phyloP scores from a whole-genome alignment of 306 rosid genomes.

The Coriaria nepalensis region DNA sequence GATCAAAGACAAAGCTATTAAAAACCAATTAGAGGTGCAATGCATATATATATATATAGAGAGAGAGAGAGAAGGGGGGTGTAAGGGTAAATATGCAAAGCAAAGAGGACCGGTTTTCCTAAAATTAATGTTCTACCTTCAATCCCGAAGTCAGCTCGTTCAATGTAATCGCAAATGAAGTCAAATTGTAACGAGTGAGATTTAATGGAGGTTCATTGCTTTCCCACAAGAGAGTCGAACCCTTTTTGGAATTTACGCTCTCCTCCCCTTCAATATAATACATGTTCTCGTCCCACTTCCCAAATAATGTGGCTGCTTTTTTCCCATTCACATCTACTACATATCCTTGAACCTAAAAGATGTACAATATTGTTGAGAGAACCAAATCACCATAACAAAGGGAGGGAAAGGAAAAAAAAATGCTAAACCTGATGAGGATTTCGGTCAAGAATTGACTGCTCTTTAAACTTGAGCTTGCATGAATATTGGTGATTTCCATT shows the following conservation, averaged over 20 bases:
- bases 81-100: no score
- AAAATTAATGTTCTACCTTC: slow-evolving; percentile 44
- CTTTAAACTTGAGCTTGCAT: slow-evolving; percentile 79
- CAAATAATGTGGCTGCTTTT: slow-evolving; percentile 60
- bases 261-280: slow-evolving; percentile 50
- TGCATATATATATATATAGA: slow-evolving; percentile 18
- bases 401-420: no score
- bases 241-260: slow-evolving; percentile 40
- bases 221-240: slow-evolving; percentile 62
- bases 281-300: slow-evolving; percentile 91
- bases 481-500: slow-evolving; percentile 77
- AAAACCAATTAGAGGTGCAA: slow-evolving; percentile 38
- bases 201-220: slow-evolving; percentile 49
- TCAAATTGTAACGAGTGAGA: slow-evolving; percentile 90
- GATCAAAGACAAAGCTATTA: slow-evolving; percentile 68
- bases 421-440: slow-evolving; percentile 76
- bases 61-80: neutral
- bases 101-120: no score
- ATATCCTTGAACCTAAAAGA: slow-evolving; percentile 59
- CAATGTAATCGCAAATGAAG: slow-evolving; percentile 84
- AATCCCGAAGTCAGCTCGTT: slow-evolving; percentile 73
- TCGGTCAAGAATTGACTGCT: slow-evolving; percentile 87
- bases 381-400: no score
- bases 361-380: no score
- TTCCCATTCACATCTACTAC: slow-evolving; percentile 59